phyloP scores from a whole-genome alignment of 1,139 yeast species.

The Geotrichum australiense region DNA sequence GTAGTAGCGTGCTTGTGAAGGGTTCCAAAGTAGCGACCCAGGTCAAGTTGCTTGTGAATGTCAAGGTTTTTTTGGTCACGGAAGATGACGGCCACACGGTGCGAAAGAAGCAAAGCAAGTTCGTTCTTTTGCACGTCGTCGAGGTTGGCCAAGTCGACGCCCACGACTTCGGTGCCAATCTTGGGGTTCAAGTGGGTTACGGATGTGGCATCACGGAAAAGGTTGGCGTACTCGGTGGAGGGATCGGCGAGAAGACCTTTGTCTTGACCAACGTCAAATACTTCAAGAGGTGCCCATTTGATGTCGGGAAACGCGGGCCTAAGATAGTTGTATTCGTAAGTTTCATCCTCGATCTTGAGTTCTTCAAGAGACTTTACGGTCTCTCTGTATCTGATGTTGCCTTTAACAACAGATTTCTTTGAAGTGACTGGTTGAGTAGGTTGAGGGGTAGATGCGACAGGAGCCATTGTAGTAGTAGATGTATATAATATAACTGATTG shows the following conservation, averaged over 20 bases:
- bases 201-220: conserved; percentile 41
- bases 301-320: conserved; percentile 32
- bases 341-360: conserved; percentile 3
- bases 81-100: conserved; percentile 61
- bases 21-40: conserved; percentile 60
- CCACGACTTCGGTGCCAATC: conserved; percentile 57
- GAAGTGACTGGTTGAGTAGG: neutral
- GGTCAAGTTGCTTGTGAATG: conserved; percentile 45
- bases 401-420: conserved; percentile 4
- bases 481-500: no score
- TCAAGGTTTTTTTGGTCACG: conserved; percentile 51
- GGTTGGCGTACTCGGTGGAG: conserved; percentile 37
- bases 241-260: conserved; percentile 19
- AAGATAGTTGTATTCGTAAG: conserved; percentile 15
- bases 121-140: conserved; percentile 51
- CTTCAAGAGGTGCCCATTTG: conserved; percentile 25
- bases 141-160: conserved; percentile 43
- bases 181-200: conserved; percentile 48
- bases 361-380: neutral
- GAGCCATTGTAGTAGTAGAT: conserved; percentile 16
- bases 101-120: conserved; percentile 56
- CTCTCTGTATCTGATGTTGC: conserved; percentile 1
- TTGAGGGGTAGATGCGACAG: conserved; percentile 5
- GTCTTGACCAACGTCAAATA: conserved; percentile 22
- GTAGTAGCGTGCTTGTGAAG: conserved; percentile 69